Conservation (phyloP, 202 grass and related monocot species). For the Sporobolus alterniflorus region DNA sequence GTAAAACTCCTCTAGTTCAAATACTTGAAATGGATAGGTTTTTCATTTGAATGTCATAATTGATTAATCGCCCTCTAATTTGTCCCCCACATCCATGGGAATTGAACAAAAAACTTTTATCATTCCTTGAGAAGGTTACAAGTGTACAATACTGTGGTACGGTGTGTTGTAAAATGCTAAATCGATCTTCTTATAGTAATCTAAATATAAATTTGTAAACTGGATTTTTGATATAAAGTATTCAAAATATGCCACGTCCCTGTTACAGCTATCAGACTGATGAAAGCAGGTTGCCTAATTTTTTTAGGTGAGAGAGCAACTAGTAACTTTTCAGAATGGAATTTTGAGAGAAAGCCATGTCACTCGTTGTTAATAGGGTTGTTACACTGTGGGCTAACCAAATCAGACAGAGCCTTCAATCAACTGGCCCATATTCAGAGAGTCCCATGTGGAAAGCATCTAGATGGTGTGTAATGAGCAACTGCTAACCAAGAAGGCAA, state of each 20-base stretch:
- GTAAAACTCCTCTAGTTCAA: too few relatives aligned
- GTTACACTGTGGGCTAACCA: conserved; percentile 31
- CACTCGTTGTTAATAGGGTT: conserved; percentile 13
- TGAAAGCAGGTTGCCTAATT: not conserved
- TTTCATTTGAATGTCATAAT: not conserved
- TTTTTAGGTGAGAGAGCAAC: not conserved
- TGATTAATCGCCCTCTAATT: too few relatives aligned
- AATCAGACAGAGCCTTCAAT: not conserved
- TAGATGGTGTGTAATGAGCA: conserved; percentile 39
- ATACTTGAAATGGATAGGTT: not conserved
- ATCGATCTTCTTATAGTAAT: not conserved
- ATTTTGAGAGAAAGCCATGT: conserved; percentile 10
- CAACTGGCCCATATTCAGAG: not conserved
- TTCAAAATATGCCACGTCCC: not conserved
- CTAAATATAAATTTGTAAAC: not conserved
- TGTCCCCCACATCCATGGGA: not conserved
- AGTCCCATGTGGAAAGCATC: conserved; percentile 44
- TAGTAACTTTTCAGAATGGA: not conserved
- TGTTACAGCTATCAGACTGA: not conserved
- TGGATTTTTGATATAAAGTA: not conserved
- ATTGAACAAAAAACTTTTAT: not conserved
- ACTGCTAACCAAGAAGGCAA: conserved; percentile 7
- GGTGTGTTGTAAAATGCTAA: not conserved
- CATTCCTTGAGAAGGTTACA: not conserved
- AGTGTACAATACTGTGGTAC: not conserved